Evolutionary conservation across 208 protist genomes (phyloP).

Genomic region (Trypanosoma rangeli): DNA sequence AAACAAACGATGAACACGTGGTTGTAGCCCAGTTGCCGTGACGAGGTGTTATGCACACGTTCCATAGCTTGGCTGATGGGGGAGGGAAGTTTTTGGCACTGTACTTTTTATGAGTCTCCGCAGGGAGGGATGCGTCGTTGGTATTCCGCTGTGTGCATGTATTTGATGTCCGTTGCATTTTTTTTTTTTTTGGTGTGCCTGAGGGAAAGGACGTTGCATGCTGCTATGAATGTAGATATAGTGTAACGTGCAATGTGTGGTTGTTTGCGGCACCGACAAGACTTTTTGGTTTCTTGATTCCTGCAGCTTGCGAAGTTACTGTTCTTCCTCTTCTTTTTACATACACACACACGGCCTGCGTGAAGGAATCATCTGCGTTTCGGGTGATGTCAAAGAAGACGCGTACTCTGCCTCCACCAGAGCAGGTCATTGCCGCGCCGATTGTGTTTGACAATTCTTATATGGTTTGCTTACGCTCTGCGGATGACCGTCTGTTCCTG

Average conservation of each 20-base stretch:
- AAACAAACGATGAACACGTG: too few relatives aligned
- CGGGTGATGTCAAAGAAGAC: constrained; percentile 18
- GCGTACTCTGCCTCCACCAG: not conserved
- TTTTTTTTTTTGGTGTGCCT: too few relatives aligned
- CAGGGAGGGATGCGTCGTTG: too few relatives aligned
- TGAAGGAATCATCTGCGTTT: not conserved
- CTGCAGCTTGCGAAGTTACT: not conserved
- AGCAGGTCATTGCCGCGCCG: constrained; percentile 17
- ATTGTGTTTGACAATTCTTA: constrained; percentile 37
- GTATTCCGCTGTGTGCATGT: too few relatives aligned
- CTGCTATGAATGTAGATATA: too few relatives aligned
- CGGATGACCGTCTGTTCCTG: constrained; percentile 59
- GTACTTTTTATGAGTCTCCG: too few relatives aligned
- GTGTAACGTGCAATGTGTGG: too few relatives aligned
- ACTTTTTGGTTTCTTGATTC: not conserved
- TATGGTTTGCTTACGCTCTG: constrained; percentile 55
- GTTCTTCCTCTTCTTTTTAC: not conserved
- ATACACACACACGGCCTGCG: not conserved
- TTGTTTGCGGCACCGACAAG: too few relatives aligned
- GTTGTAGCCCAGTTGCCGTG: not conserved
- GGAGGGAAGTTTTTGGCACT: too few relatives aligned
- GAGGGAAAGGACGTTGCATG: too few relatives aligned
- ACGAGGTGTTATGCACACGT: not conserved
- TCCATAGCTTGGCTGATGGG: too few relatives aligned
- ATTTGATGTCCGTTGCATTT: too few relatives aligned